Evolutionary conservation across 2,329 filamentous ascomycete species (phyloP), one percentile per base, ranked within the genome.

Genomic region (Cytospora leucostoma): DNA sequence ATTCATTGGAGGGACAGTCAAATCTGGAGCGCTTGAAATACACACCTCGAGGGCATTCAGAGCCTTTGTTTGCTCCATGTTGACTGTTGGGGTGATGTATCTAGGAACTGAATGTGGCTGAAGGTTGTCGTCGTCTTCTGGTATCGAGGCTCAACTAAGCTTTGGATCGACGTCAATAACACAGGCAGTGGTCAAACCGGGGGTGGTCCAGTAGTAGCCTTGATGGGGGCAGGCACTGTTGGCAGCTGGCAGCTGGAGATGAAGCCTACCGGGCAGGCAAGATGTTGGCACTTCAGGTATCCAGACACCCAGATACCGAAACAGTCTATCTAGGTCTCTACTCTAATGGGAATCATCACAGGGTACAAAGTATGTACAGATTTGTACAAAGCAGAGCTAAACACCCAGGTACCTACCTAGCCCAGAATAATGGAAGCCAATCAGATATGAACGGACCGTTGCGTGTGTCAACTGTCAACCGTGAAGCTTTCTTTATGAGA

Each of bases 51-150:
- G 76, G 61, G 86, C 85, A 69, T 86, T 87, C 44, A 88, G 77
- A 67, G 87, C 86, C 74, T 87, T 88, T 59, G 79, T 85, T 75
- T 93, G 90, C 78, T 92, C 90, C 91, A 93, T 93, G 58, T 19
- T 47, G 44, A 17, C 27, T 4, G 17, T 77, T 69, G 65, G 50
- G 53, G 27, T 19, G 21, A 7, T 7, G 59, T 38, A 10, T 21
- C 7, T 32, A 38, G 50, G 27, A 44, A 7, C 33, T 19, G 32
- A 21, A 44, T 21, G 51, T 35, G 15, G 27, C 32, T 53, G 15
- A 17, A 53, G 51, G 27, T 53, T 34, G 51, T 21, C 51, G 17
- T 5, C 32, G 10, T 8, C 11, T 52, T 27, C 50, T n/a, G 10
- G 58, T 35, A 50, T 55, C 58, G 35, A 63, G 56, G 44, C 57